phyloP scores from a whole-genome alignment of 768 basidiomycete species.

The Agaricus subrufescens region DNA sequence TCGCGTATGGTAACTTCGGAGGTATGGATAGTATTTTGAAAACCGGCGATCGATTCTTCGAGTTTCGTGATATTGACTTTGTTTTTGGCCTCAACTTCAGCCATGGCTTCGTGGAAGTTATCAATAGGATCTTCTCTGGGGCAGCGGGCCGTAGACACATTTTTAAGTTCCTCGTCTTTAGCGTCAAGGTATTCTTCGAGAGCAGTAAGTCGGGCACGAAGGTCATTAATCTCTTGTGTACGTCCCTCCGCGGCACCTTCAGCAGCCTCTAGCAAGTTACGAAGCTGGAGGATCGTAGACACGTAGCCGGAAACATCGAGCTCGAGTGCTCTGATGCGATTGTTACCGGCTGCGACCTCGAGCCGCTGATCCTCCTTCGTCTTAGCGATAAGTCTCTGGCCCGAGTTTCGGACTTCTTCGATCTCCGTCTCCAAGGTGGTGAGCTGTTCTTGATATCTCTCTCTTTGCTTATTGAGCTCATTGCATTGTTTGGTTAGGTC shows the following conservation, averaged over 20 bases:
- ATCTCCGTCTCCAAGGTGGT: constrained; percentile 1
- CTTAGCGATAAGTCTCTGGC: constrained; percentile 4
- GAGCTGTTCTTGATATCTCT: neutral
- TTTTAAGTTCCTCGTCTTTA: constrained; percentile 2
- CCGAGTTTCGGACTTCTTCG: neutral
- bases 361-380: neutral
- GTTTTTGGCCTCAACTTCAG: too few species aligned
- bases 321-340: neutral
- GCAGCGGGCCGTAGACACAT: neutral
- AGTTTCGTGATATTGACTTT: too few species aligned
- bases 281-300: neutral
- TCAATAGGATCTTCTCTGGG: neutral
- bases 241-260: neutral
- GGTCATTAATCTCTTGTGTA: neutral
- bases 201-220: neutral
- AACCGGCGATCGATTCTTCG: neutral
- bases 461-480: neutral
- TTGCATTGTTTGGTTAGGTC: neutral
- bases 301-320: neutral
- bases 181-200: neutral
- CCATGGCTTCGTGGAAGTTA: too few species aligned
- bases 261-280: neutral
- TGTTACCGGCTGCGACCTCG: neutral
- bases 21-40: neutral
- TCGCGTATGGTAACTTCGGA: neutral